A percentile compares a stretch with the other conserved stretches of the same genome.
Conservation (phyloP, 805 yeast genomes). For the Saturnispora gosingensis region DNA sequence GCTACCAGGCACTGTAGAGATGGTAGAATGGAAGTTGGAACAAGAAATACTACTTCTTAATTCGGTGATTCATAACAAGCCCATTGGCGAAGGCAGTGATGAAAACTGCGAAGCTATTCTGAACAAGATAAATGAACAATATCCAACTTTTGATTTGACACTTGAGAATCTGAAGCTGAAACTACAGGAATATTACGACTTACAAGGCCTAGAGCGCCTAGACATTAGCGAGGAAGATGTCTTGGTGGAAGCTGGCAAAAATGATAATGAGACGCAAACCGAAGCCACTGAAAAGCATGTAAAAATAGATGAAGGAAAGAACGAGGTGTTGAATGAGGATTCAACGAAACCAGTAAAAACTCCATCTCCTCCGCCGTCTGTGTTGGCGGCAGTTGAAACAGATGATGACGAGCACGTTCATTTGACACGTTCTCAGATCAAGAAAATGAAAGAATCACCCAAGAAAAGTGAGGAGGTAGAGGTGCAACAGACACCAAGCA, state of each 20-base stretch:
- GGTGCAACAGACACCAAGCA: not conserved
- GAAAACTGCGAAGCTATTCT: slow-evolving; percentile 12
- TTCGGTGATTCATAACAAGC: slow-evolving; percentile 23
- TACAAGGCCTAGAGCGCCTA: slow-evolving; percentile 21
- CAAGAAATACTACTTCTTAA: slow-evolving; percentile 19
- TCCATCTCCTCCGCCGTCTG: not conserved
- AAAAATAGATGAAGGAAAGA: slow-evolving; percentile 1
- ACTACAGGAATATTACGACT: slow-evolving; percentile 21
- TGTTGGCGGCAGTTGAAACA: not conserved
- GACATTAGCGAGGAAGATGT: slow-evolving; percentile 6
- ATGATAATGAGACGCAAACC: not conserved
- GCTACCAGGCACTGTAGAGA: not conserved
- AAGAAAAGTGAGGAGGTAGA: not conserved
- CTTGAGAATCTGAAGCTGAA: slow-evolving; percentile 13
- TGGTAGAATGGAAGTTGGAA: slow-evolving; percentile 18
- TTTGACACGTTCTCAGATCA: not conserved
- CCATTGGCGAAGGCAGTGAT: slow-evolving; percentile 19
- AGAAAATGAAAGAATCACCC: slow-evolving; percentile 1
- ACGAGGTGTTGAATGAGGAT: slow-evolving; percentile 1
- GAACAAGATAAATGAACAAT: slow-evolving; percentile 15
- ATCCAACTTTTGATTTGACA: slow-evolving; percentile 11
- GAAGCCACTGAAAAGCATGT: not conserved
- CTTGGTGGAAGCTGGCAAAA: not conserved
- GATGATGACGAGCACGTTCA: not conserved
- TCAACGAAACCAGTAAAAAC: not conserved